Base-by-base conservation (phyloP, 208 protist genomes). In the Willaertia magna region DNA sequence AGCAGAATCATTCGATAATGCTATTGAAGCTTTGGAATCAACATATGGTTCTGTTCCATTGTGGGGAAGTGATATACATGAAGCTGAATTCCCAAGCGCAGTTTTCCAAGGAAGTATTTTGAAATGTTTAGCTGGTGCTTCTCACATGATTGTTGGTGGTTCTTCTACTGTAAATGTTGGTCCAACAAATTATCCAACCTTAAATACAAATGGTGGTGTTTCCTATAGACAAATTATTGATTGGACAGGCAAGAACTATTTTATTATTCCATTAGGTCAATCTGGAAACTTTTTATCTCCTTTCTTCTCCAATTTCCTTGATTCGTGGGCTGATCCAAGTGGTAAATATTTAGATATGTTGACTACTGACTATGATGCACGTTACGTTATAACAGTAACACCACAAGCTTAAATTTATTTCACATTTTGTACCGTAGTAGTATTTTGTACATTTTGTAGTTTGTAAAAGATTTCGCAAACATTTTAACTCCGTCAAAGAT, bases 171-270 rank as follows among this genome's bases (percentile, higher is more conserved):
- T 55, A 4, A 83, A 55, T 42, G 44, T 55, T 42, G 78, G 22
- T 39, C n/a, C 4, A 49, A 55, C 47, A 6, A 14, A 83, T 6
- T 34, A 83, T 83, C 43, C 20, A 18, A 14, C 11, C 12, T 11
- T 83, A 7, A 48, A 34, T 4, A 59, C 46, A 4, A 34, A 22
- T 7, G 12, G 3, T 40, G 78, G 46, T 42, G 76, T 51, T 81
- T 48, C 78, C 6, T 83, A 83, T 42, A n/a, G 78, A 83, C 78
- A 83, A 55, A n/a, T 83, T 83, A 42, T 83, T 48, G 78, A 83
- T 83, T 43, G 40, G 43, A 20, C n/a, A 18, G 42, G 30, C 12
- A 30, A 79, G 26, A 3, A 79, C 18, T 16, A 34, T 1, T 83
- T 83, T 22, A 83, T 83, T 47, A 42, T 83, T 43, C 46, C 78